Conservation (phyloP, 805 yeast species). For the Saturnispora serradocipensis region DNA sequence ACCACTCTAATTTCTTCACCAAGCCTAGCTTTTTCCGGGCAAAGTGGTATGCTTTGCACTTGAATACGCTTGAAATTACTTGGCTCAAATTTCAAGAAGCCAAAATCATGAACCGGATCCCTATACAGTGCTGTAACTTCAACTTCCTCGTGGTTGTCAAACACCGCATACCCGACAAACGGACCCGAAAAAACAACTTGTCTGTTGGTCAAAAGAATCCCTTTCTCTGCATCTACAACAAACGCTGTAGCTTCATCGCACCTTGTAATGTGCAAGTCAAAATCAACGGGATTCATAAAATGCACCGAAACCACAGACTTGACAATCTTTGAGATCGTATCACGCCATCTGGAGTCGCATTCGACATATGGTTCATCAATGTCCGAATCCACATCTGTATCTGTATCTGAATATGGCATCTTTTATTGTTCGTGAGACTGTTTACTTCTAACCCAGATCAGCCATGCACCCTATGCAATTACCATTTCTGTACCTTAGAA, state of each 20-base stretch:
- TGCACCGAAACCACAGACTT: constrained; percentile 83
- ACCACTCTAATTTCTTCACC: constrained; percentile 91
- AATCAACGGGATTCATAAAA: constrained; percentile 75
- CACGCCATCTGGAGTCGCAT: constrained; percentile 51
- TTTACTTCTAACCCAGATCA: no score
- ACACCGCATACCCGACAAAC: constrained; percentile 81
- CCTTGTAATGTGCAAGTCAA: constrained; percentile 74
- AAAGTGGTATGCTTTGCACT: constrained; percentile 53
- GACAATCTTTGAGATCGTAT: constrained; percentile 72
- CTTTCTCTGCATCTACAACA: constrained; percentile 74
- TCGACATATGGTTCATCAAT: constrained; percentile 8
- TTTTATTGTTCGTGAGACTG: no score
- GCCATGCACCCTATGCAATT: no score
- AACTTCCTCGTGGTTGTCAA: constrained; percentile 91
- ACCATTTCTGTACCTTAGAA: no score
- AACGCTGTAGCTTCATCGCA: constrained; percentile 91
- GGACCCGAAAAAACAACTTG: constrained; percentile 98
- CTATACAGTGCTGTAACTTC: constrained; percentile 78
- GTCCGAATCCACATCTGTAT: neutral
- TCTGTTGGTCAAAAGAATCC: constrained; percentile 82
- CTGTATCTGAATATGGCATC: neutral
- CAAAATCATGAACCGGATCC: constrained; percentile 94
- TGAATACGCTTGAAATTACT: constrained; percentile 60
- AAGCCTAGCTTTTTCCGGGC: constrained; percentile 80
- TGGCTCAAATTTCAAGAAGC: constrained; percentile 76